These are phyloP conservation scores for Paratinospora sagittata DNA, from an alignment of 164 flowering plant species.

Conservation along the genomic window DNA sequence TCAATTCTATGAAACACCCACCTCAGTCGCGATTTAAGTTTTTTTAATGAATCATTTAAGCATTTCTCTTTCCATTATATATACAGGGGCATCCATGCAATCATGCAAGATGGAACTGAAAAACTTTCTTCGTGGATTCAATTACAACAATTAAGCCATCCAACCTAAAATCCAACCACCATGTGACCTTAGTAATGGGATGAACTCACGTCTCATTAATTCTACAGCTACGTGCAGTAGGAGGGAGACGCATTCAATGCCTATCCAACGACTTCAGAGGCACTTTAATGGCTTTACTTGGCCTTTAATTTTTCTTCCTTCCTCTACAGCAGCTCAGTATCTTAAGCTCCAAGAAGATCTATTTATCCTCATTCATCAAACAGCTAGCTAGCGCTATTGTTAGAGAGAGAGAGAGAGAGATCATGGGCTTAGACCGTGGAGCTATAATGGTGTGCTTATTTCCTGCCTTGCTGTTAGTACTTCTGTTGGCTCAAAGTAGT, in stretches of 20 bases:
- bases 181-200: slow-evolving; percentile 2
- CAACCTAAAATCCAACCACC: slow-evolving; percentile 3
- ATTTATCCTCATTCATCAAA: neutral
- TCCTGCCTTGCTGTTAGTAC: neutral
- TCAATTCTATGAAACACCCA: too few species aligned
- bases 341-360: neutral
- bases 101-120: too few species aligned
- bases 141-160: neutral
- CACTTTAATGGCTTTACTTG: neutral
- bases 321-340: neutral
- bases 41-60: too few species aligned
- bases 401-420: too few species aligned
- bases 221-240: neutral
- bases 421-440: neutral
- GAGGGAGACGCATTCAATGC: slow-evolving; percentile 3
- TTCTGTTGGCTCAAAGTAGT: neutral
- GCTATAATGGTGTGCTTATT: neutral
- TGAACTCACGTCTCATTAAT: neutral
- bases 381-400: neutral
- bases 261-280: neutral
- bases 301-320: neutral
- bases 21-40: too few species aligned
- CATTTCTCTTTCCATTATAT: too few species aligned
- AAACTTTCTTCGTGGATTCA: neutral
- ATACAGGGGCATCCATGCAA: too few species aligned